A percentile compares a stretch with the other conserved stretches of the same genome.
phyloP scores from a whole-genome alignment of 169 alveolate species.

The Babesia bigemina region DNA sequence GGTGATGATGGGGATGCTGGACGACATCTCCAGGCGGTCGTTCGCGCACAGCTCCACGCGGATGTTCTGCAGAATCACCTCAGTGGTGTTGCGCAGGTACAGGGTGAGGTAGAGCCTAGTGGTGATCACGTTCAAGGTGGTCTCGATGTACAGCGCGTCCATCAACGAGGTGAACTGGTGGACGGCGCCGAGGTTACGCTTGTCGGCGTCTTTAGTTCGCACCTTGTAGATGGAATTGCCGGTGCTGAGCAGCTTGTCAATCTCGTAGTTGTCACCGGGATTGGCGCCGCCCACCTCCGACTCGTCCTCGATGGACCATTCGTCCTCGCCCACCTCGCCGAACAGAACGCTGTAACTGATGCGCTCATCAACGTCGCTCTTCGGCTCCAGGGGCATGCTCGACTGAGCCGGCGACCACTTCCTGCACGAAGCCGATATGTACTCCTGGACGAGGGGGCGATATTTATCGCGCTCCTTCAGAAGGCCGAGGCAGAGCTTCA shows the following conservation, averaged over 20 bases:
- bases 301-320: constrained; percentile 33
- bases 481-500: constrained; percentile 44
- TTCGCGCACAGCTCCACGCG: constrained; percentile 87
- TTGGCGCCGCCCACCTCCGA: background rate
- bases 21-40: constrained; percentile 81
- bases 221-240: background rate
- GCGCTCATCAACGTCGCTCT: constrained; percentile 22
- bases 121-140: constrained; percentile 85
- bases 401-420: constrained; percentile 2
- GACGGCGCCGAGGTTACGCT: constrained; percentile 5
- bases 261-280: constrained; percentile 16
- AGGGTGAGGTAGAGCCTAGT: constrained; percentile 88
- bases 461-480: constrained; percentile 38
- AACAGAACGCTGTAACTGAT: constrained; percentile 16
- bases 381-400: constrained; percentile 5
- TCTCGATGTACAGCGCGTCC: constrained; percentile 94
- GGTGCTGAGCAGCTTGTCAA: constrained; percentile 11
- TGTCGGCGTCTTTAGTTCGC: constrained; percentile 7
- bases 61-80: constrained; percentile 89
- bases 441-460: constrained; percentile 26
- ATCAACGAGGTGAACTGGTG: constrained; percentile 64
- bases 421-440: constrained; percentile 15
- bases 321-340: constrained; percentile 24
- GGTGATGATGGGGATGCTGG: constrained; percentile 82
- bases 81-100: constrained; percentile 84